A percentile compares a stretch with the other conserved stretches of the same genome.
Conservation (phyloP, 192 early-diverging fungal genomes). For the Allomyces macrogynus region DNA sequence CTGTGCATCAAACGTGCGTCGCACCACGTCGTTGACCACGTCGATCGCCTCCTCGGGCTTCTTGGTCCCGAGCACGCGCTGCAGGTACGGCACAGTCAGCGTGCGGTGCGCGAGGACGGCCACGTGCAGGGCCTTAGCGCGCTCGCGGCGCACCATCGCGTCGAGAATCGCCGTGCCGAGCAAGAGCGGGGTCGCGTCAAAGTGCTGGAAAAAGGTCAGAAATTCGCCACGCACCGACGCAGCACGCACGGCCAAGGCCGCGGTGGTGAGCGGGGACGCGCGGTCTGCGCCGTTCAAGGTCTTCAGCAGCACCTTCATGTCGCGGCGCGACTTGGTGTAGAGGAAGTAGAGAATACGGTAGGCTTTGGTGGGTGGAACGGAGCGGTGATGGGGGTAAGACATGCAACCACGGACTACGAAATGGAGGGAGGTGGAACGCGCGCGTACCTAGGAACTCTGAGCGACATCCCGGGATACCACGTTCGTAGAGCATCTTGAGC, state of each 20-base stretch:
- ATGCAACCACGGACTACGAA: background rate
- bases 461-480: constrained; percentile 35
- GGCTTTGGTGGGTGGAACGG: too few species aligned
- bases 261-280: constrained; percentile 34
- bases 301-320: constrained; percentile 57
- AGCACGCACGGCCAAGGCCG: constrained; percentile 69
- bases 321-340: constrained; percentile 38
- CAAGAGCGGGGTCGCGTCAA: constrained; percentile 59
- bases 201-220: constrained; percentile 48
- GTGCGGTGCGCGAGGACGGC: constrained; percentile 53
- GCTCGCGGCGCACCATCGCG: constrained; percentile 72
- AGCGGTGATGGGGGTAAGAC: constrained; percentile 17
- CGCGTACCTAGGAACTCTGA: background rate
- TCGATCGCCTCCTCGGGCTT: constrained; percentile 2
- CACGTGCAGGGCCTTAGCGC: constrained; percentile 48
- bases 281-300: constrained; percentile 50
- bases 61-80: background rate
- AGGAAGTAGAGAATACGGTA: constrained; percentile 85
- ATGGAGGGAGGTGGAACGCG: background rate
- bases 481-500: constrained; percentile 65
- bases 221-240: constrained; percentile 68
- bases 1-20: background rate
- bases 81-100: background rate
- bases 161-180: constrained; percentile 84
- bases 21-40: background rate